A percentile compares a stretch with the other conserved stretches of the same genome.
phyloP scores from a whole-genome alignment of 106 monocot genomes.

The Cymbidium sinense region DNA sequence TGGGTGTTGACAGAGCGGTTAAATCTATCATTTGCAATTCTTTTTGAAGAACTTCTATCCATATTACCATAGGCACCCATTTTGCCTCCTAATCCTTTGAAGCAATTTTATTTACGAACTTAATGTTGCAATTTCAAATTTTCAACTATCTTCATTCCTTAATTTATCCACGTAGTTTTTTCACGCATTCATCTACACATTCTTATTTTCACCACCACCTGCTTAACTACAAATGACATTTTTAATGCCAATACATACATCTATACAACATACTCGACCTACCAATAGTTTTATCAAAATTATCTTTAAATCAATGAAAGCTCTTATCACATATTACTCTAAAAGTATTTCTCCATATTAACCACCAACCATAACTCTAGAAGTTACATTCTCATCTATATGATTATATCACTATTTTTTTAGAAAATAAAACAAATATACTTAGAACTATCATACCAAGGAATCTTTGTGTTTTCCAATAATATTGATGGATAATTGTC shows the following conservation, averaged over 20 bases:
- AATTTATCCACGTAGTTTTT: background rate
- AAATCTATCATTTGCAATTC: background rate
- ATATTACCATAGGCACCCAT: background rate
- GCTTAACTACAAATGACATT: background rate
- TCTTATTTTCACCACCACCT: too few species aligned
- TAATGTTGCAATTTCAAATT: background rate
- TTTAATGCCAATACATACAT: background rate
- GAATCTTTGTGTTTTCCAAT: background rate
- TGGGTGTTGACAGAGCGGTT: background rate
- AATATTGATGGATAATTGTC: background rate
- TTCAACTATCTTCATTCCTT: background rate
- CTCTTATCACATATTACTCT: background rate
- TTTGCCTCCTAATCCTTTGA: background rate
- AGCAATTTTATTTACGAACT: background rate
- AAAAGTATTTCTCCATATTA: background rate
- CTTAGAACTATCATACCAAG: background rate
- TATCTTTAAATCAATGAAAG: background rate
- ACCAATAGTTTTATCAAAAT: background rate
- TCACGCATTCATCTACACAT: background rate
- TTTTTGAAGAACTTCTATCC: background rate
- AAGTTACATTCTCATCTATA: background rate
- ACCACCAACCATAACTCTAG: background rate
- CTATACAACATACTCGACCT: background rate
- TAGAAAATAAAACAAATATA: background rate
- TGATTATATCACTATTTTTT: background rate